Evolutionary conservation across 352 stramenopile genomes (phyloP).

Genomic region (Phytophthora hybrid): DNA sequence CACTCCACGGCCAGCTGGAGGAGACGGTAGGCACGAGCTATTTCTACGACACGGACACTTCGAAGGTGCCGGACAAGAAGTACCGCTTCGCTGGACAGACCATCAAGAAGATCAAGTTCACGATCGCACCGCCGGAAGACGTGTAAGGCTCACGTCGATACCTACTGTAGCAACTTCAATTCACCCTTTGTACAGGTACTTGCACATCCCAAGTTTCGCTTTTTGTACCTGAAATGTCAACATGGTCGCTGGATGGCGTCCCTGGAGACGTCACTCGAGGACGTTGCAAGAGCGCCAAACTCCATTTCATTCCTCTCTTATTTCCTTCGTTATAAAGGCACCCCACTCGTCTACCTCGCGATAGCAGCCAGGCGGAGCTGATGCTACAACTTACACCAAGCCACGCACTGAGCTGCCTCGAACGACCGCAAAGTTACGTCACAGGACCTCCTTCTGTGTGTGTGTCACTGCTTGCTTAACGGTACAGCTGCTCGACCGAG

Average conservation of each 20-base stretch:
- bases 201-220: background rate
- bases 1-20: conserved; percentile 69
- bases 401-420: background rate
- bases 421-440: background rate
- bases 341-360: conserved; percentile 20
- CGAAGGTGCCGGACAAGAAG: conserved; percentile 44
- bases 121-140: conserved; percentile 72
- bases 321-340: conserved; percentile 44
- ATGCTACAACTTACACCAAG: conserved; percentile 22
- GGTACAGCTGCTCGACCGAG: conserved; percentile 98
- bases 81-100: conserved; percentile 77
- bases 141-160: conserved; percentile 15
- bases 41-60: conserved; percentile 79
- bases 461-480: conserved; percentile 76
- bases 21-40: conserved; percentile 84
- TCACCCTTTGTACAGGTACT: conserved; percentile 8
- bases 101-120: conserved; percentile 85
- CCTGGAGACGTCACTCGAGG: background rate
- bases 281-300: conserved; percentile 20
- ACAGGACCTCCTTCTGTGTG: conserved; percentile 8
- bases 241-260: background rate
- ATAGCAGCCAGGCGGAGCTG: background rate
- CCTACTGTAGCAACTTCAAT: conserved; percentile 17
- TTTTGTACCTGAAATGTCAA: background rate
- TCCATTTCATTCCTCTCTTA: conserved; percentile 46